Evolutionary conservation across 2,329 filamentous ascomycete genomes (phyloP), one percentile per base, ranked within the genome.

Genomic region (Pseudogymnoascus sp.): DNA sequence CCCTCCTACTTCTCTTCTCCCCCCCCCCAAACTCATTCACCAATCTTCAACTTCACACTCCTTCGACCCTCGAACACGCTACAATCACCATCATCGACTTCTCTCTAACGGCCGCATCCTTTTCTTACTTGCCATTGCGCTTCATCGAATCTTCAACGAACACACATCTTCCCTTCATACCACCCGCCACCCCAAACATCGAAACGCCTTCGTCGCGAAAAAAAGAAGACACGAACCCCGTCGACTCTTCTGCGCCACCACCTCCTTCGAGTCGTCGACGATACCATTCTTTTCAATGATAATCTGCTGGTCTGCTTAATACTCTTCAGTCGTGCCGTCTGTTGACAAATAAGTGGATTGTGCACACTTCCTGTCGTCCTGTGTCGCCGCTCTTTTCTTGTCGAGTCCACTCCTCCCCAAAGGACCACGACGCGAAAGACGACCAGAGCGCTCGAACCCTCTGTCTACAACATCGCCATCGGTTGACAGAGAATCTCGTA

Each of bases 361-460:
- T 50, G 44, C 44, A 50, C 44, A 50, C 44, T 29, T 47, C 13
- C 6, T 61, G 62, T 61, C 62, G 37, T 61, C 16, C 33, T 59
- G 61, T 67, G 40, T 62, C 63, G 44, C 44, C 44, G 6, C 62
- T 66, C 61, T n/a, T 59, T 63, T 65, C 38, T 56, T 29, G 63
- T 64, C 62, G 61, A 63, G 53, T 61, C 37, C 59, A 64, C 62
- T 62, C 47, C 61, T 61, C n/a, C 56, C 63, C 53, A 37, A 56
- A 38, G 37, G 63, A 29, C 47, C 65, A 24, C 62, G 38, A 64
- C 47, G 61, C 67, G 66, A n/a, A 66, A 66, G 53, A 63, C 64
- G 61, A 63, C 24, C 38, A 40, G 47, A 29, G 65, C 21, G 26
- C 63, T 68, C 68, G 65, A 64, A 65, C 65, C 67, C 67, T 67